These are phyloP conservation scores for Corymbia maculata DNA, from an alignment of 345 rosid species.

Conservation along the genomic window DNA sequence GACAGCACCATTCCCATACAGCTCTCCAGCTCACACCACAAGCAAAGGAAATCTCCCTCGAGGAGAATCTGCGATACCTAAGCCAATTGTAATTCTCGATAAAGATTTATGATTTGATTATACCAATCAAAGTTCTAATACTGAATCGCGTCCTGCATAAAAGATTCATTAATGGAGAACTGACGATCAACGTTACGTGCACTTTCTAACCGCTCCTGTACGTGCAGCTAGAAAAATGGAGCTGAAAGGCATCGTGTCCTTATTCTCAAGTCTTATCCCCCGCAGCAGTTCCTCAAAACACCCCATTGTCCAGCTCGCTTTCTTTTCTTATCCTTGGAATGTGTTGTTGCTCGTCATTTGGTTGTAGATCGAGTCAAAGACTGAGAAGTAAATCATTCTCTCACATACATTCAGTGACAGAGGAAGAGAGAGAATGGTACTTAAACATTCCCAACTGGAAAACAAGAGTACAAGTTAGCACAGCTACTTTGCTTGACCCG, in stretches of 20 bases:
- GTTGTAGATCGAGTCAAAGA: not conserved
- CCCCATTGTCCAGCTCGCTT: not conserved
- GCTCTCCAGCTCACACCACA: not conserved
- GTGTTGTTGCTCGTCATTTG: not conserved
- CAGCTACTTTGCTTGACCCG: not conserved
- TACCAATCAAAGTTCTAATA: not conserved
- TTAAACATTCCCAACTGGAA: not conserved
- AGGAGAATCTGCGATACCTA: not conserved
- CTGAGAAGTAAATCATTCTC: not conserved
- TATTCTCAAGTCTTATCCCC: not conserved
- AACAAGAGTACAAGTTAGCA: not conserved
- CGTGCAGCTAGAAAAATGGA: not conserved
- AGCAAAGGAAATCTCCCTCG: not conserved
- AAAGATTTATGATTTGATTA: not conserved
- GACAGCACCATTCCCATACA: fast-evolving
- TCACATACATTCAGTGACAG: not conserved
- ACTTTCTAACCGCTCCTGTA: not conserved
- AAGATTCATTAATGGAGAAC: not conserved
- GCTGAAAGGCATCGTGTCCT: not conserved
- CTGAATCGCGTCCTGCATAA: not conserved
- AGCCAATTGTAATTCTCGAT: not conserved
- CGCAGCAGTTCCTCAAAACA: not conserved
- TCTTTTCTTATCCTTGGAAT: not conserved
- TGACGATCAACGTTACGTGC: not conserved
- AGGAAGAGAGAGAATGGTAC: not conserved